These are phyloP conservation scores for Agrostemma githago DNA, from an alignment of 148 eudicot species.

Conservation along the genomic window DNA sequence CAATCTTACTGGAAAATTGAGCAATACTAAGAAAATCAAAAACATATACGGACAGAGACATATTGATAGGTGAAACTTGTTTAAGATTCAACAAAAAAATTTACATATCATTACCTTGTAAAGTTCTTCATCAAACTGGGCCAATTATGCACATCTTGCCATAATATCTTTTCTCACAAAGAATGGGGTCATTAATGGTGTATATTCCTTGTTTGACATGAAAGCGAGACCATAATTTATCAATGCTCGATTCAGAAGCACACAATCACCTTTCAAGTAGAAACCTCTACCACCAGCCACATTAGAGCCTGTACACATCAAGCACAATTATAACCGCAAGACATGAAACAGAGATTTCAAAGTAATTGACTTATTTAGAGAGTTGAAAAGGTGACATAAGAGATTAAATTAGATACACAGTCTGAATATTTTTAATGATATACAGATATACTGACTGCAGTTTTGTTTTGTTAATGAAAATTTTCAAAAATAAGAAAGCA, in stretches of 20 bases:
- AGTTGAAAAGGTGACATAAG: background rate
- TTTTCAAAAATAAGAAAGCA: background rate
- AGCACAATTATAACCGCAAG: slow-evolving; percentile 9
- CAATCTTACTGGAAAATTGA: background rate
- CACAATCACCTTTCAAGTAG: slow-evolving; percentile 92
- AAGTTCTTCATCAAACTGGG: slow-evolving; percentile 95
- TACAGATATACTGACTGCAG: background rate
- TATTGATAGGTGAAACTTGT: background rate
- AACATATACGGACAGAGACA: background rate
- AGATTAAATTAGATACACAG: background rate
- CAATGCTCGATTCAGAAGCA: slow-evolving; percentile 84
- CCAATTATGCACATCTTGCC: slow-evolving; percentile 94
- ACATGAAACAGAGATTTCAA: background rate
- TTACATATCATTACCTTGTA: slow-evolving; percentile 61
- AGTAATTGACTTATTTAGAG: background rate
- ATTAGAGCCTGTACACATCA: slow-evolving; percentile 57
- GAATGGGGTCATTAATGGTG: slow-evolving; percentile 83
- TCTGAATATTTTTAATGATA: background rate
- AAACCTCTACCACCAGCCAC: slow-evolving; percentile 98
- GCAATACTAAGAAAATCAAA: background rate
- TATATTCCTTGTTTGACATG: slow-evolving; percentile 53
- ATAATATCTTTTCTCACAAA: slow-evolving; percentile 92
- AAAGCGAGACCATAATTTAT: slow-evolving; percentile 81
- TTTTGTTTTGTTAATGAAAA: background rate
- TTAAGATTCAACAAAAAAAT: background rate